Percentiles rank a stretch among this genome's conserved stretches.
These are phyloP conservation scores for Trichophaea hybrida DNA, from an alignment of 2,329 filamentous ascomycete genomes.

Conservation along the genomic window DNA sequence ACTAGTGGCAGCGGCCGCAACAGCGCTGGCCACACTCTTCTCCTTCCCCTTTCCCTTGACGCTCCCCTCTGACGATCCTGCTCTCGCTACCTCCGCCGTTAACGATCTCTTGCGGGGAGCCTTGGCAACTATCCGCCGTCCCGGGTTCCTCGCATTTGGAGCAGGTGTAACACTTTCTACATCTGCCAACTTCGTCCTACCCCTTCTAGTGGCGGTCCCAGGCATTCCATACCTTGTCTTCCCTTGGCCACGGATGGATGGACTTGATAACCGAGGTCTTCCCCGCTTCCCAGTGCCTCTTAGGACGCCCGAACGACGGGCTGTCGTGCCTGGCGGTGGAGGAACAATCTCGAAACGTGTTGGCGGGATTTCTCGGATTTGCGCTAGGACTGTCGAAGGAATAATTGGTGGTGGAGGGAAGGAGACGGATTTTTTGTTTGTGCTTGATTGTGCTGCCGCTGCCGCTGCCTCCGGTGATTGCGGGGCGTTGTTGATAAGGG, in stretches of 20 bases:
- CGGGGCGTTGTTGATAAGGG: neutral
- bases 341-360: slow-evolving; percentile 68
- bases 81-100: neutral
- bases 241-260: neutral
- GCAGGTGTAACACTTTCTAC: neutral
- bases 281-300: neutral
- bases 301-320: neutral
- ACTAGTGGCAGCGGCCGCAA: neutral
- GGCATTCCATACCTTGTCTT: neutral
- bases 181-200: neutral
- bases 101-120: neutral
- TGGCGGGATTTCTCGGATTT: slow-evolving; percentile 43
- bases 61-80: neutral
- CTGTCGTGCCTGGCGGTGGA: slow-evolving; percentile 40
- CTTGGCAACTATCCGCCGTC: neutral
- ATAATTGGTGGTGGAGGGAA: neutral
- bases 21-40: neutral
- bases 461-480: neutral
- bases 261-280: neutral
- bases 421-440: neutral
- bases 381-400: neutral
- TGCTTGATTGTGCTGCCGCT: neutral
- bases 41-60: neutral
- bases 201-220: neutral
- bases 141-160: neutral